Base-by-base conservation (phyloP, 495 filamentous ascomycete genomes). In the Lophium mytilinum region DNA sequence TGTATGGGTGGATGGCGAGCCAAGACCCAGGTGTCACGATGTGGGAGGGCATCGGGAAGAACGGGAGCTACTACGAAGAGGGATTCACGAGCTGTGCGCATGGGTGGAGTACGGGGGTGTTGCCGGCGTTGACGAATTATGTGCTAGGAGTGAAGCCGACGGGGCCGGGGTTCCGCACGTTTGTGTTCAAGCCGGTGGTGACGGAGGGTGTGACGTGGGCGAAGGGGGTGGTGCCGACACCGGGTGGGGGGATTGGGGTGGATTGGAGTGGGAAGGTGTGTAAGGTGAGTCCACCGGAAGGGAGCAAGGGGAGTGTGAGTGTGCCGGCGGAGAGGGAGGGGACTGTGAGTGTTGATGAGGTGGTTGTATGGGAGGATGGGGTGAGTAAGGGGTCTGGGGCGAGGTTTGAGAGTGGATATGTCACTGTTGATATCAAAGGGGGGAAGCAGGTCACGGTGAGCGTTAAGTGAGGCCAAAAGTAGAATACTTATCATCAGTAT, bases 1-100 rank as follows among this genome's bases (percentile, higher is more conserved):
- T 75, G 19, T 76, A 75, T 51, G 73, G 72, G 9, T 74, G 74
- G 70, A 78, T 78, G 74, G 64, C 69, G 6, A 63, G 52, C 9
- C 62, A 72, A 35, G 75, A 78, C 60, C 75, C 74, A 1, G 66
- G 62, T 5, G 64, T 75, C 18, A 78, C 75, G 45, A 21, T 21
- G 15, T 48, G 45, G 45, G 45, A 48, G 45, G 64, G 61, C 21
- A 47, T 55, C 1, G 37, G 52, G 14, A 43, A 19, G 14, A 33
- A 33, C 18, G 52, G 52, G 11, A 19, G 17, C 1, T 49, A 17
- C 37, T 55, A 55, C 37, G 52, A 55, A 33, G 52, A 15, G 12
- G 52, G 9, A 11, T 55, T 37, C 15, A 55, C 52, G 37, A 21
- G 17, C 14, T 14, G 14, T n/a, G 52, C 52, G 37, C 52, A 55